Evolutionary conservation across 1,284 basidiomycete genomes (phyloP).

Genomic region (Tylopilus sp.): DNA sequence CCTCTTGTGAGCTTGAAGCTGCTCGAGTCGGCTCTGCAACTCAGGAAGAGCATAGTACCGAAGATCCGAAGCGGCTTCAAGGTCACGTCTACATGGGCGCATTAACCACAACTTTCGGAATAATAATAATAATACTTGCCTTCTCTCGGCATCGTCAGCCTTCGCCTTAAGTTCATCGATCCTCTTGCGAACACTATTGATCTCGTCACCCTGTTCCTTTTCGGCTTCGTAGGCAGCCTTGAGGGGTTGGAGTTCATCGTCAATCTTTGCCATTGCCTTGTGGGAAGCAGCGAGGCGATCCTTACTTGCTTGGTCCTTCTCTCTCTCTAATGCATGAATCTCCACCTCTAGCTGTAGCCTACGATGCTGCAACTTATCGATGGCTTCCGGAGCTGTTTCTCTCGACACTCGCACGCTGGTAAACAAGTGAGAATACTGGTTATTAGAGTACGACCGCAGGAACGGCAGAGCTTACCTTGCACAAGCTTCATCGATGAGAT

Average conservation of each 20-base stretch:
- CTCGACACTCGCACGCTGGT: conserved; percentile 85
- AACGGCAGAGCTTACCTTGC: conserved; percentile 54
- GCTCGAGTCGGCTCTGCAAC: conserved; percentile 69
- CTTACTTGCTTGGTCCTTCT: conserved; percentile 89
- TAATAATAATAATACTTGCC: conserved; percentile 40
- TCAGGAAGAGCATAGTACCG: conserved; percentile 94
- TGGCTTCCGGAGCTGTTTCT: conserved; percentile 92
- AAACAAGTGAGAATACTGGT: conserved; percentile 13
- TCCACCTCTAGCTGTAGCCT: conserved; percentile 95
- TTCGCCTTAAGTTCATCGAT: conserved; percentile 94
- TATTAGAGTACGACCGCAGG: background rate
- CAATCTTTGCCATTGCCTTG: conserved; percentile 81
- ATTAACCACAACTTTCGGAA: background rate
- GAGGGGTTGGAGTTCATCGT: conserved; percentile 88
- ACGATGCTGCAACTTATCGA: conserved; percentile 90
- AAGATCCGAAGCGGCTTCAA: conserved; percentile 85
- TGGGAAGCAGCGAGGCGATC: conserved; percentile 78
- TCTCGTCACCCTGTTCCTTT: conserved; percentile 83
- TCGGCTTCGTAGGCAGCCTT: conserved; percentile 89
- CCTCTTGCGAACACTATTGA: conserved; percentile 74
- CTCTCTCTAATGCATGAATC: conserved; percentile 91
- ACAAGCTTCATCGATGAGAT: conserved; percentile 91
- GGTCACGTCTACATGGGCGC: conserved; percentile 56
- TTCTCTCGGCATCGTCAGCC: conserved; percentile 91
- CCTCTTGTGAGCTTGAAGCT: conserved; percentile 71